Conservation (phyloP, 345 rosid genomes). For the Syzygium aromaticum region DNA sequence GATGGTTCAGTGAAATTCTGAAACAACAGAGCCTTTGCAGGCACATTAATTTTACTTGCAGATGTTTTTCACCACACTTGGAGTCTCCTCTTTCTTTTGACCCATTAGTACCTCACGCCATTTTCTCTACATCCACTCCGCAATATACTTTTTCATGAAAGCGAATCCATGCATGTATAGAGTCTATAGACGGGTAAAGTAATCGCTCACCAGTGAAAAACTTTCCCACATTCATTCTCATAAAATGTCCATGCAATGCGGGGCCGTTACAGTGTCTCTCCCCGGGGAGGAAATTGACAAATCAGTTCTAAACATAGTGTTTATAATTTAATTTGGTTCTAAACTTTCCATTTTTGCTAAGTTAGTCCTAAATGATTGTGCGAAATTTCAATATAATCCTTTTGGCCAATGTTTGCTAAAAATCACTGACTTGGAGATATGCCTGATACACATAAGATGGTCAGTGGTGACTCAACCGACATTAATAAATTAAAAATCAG, state of each 20-base stretch:
- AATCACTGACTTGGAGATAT: neutral
- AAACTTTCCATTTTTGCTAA: neutral
- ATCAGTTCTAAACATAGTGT: neutral
- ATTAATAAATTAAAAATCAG: neutral
- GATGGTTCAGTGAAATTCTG: neutral
- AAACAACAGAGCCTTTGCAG: neutral
- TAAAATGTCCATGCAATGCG: neutral
- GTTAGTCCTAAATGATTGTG: accelerated
- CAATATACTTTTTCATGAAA: neutral
- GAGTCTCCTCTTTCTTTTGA: neutral
- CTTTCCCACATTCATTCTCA: neutral
- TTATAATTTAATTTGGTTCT: neutral
- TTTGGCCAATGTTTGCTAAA: accelerated
- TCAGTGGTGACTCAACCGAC: accelerated
- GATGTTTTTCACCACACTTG: neutral
- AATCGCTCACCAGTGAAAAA: neutral
- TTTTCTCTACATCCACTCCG: neutral
- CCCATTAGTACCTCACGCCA: neutral
- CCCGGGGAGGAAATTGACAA: slow-evolving; percentile 13
- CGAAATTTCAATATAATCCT: no score
- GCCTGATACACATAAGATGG: neutral
- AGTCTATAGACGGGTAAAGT: neutral
- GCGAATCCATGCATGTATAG: neutral
- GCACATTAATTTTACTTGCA: neutral
- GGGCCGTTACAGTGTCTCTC: slow-evolving; percentile 41